Percentiles rank a stretch among this genome's conserved stretches.
Conservation (phyloP, 176 grass and related monocot genomes). For the Thalia dealbata region DNA sequence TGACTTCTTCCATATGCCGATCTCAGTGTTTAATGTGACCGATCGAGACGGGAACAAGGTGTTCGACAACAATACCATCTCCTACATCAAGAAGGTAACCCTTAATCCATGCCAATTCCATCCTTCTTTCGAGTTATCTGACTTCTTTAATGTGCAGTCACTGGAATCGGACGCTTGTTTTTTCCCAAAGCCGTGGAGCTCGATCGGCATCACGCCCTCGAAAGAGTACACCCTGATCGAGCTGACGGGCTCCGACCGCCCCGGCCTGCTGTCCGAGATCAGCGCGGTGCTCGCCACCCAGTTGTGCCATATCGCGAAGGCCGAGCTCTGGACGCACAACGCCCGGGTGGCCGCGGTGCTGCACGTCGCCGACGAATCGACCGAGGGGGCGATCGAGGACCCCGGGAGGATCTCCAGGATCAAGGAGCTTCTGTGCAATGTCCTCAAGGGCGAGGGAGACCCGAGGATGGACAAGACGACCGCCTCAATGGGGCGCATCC, state of each 20-base stretch:
- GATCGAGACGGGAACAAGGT: conserved; percentile 55
- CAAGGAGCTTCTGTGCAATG: background rate
- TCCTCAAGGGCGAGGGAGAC: conserved; percentile 1
- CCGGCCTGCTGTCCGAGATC: conserved; percentile 1
- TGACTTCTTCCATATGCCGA: background rate
- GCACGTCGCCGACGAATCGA: background rate
- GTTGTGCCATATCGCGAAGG: background rate
- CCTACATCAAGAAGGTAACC: conserved; percentile 2
- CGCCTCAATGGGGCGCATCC: background rate
- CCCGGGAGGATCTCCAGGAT: background rate
- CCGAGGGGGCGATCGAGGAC: background rate
- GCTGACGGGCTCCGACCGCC: background rate
- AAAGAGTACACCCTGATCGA: background rate
- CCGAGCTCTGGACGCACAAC: conserved; percentile 7
- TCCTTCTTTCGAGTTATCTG: too few relatives aligned
- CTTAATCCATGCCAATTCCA: too few relatives aligned
- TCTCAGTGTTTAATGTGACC: conserved; percentile 70
- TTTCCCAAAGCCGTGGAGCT: background rate
- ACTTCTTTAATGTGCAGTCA: too few relatives aligned
- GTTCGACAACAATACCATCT: background rate
- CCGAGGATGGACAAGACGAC: background rate
- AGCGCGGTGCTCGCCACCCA: background rate
- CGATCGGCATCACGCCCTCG: background rate
- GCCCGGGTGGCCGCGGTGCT: background rate
- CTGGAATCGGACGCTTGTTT: background rate